These are phyloP conservation scores for Leccinum boreale DNA, from an alignment of 768 basidiomycete species.

Conservation along the genomic window DNA sequence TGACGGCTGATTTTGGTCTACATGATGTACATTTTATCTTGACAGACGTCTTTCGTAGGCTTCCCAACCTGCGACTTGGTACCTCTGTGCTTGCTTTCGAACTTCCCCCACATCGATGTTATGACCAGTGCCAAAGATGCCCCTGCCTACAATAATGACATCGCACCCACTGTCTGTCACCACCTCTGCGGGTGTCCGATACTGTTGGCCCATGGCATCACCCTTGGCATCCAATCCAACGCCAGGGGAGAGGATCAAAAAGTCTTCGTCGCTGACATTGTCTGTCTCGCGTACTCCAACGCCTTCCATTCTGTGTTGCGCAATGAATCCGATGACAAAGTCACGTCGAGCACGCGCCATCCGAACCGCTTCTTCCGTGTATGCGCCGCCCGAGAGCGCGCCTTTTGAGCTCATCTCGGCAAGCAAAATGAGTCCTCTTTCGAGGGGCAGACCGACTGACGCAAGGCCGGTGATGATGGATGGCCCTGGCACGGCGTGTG, in stretches of 20 bases:
- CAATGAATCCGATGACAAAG: slow-evolving; percentile 97
- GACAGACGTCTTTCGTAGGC: slow-evolving; percentile 70
- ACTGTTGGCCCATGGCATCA: slow-evolving; percentile 93
- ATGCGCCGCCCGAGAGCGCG: slow-evolving; percentile 75
- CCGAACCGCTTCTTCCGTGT: slow-evolving; percentile 79
- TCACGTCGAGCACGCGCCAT: slow-evolving; percentile 81
- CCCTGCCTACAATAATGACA: slow-evolving; percentile 95
- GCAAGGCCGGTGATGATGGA: slow-evolving; percentile 89
- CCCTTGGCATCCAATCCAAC: slow-evolving; percentile 78
- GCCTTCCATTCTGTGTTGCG: slow-evolving; percentile 79
- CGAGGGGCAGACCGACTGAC: slow-evolving; percentile 76
- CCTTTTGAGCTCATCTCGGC: slow-evolving; percentile 97
- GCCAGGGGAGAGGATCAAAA: slow-evolving; percentile 88
- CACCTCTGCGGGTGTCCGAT: slow-evolving; percentile 85
- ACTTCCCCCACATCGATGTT: slow-evolving; percentile 40
- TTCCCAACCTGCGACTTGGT: slow-evolving; percentile 83
- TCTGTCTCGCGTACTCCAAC: slow-evolving; percentile 39
- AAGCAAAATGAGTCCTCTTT: slow-evolving; percentile 84
- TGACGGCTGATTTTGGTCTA: background rate
- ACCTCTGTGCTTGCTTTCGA: slow-evolving; percentile 72
- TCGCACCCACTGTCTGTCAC: slow-evolving; percentile 82
- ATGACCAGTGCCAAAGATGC: slow-evolving; percentile 73
- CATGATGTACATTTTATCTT: background rate
- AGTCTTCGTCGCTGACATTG: slow-evolving; percentile 60
- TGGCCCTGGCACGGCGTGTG: slow-evolving; percentile 94